Base-by-base conservation (phyloP, 2,329 filamentous ascomycete species). In the Trichophyton verrucosum region DNA sequence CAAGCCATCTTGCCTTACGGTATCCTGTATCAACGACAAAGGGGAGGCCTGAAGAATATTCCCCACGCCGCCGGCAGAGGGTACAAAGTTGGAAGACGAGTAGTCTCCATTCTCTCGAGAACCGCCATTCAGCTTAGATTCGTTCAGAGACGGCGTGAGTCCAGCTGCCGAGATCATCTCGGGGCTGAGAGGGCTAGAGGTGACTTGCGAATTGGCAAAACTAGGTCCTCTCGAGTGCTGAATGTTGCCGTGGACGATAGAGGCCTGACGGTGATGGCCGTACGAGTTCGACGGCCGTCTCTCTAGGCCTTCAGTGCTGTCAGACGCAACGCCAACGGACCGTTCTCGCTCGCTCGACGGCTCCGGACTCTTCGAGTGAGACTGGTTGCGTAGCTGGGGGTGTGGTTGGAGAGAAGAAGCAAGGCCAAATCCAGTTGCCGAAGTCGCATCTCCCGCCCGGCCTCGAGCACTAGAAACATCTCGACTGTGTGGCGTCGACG, bases 191-290 rank as follows among this genome's bases (percentile, higher is more conserved):
- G 92, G 92, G 73, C 88, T 95, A 30, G 87, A 76, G 49, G 79
- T 86, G 40, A 87, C 83, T 61, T 88, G 84, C 71, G 89, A 91
- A 46, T 70, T 67, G 38, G 49, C 72, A 66, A 75, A 84, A 76
- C 91, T 96, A 68, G 91, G 88, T 81, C 95, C 95, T 75, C 92
- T 78, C 61, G 82, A 87, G 75, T 99, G 94, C 73, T 96, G 91
- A 66, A 95, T 74, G 60, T 60, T 86, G 69, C 94, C 92, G 83
- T 97, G 89, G 61, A 97, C 91, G 68, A 97, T 96, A 57, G 92
- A 97, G 0, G 92, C 95, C 77, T 99, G 91, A 60, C 94, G 86
- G 75, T 97, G 91, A 73, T 59, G 57, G 62, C 89, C 89, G 79
- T 97, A 86, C 15, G 80, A 81, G 62, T 74, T 75, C 5, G 74